Base-by-base conservation (phyloP, 257 asterid genomes). In the Primulina huaijiensis region DNA sequence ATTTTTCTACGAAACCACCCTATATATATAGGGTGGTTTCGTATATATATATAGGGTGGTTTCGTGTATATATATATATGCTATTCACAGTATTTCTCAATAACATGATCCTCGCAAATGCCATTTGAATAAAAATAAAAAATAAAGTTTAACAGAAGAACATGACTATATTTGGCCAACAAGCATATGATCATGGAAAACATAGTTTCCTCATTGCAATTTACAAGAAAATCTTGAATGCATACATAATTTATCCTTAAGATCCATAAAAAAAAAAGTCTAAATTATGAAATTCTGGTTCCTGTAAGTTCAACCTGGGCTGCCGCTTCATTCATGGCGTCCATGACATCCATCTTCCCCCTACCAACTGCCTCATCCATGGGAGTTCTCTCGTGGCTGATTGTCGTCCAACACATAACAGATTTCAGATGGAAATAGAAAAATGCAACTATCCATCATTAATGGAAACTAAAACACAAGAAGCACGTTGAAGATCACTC, bases 341-440 rank as follows among this genome's bases (percentile, higher is more conserved):
- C 95, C 0, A 94, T 17, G 69, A 85, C 86, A 19, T 82, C 81
- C 95, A 88, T 68, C 77, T 84, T 89, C 50, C 93, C 96, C 71
- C 79, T 69, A 37, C 62, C 61, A 34, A 88, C 83, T 16, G 92
- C 97, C 87, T 91, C 99, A 56, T 94, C 99, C 72, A 91, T 71
- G 2, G 97, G 95, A 57, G 96, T 91, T 75, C 85, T 90, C 86
- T 91, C 97, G 19, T 91, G 95, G 82, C 97, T 94, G 76, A 72
- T 70, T 58, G 70, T 72, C 59, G 62, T 11, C 23, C 62, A 65
- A 77, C n/a, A 67, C 19, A 14, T 57, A n/a, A 62, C 35, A 8
- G 14, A 72, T 23, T n/a, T 72, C 35, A 76, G 77, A n/a, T 37
- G 31, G 9, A 27, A 55, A 58, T 27, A 2, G 53, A 11, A 46